phyloP scores from a whole-genome alignment of 768 basidiomycete species.

The Xerocomus potaroensis region DNA sequence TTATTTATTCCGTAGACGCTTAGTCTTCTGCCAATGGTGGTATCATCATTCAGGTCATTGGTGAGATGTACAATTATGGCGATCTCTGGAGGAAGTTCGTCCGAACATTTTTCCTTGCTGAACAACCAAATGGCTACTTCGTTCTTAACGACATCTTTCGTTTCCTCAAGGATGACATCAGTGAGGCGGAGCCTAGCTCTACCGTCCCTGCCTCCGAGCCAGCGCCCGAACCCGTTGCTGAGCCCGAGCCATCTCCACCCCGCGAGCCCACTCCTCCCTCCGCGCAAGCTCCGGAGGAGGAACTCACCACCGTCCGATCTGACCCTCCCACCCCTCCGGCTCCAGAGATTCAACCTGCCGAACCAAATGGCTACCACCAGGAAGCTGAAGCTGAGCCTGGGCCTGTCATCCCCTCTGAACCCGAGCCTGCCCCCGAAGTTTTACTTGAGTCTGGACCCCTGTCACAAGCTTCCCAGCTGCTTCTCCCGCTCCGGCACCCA shows the following conservation, averaged over 20 bases:
- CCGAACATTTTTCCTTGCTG: slow-evolving; percentile 99
- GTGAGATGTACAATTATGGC: slow-evolving; percentile 93
- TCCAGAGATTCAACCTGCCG: slow-evolving; percentile 38
- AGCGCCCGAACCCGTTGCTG: slow-evolving; percentile 25
- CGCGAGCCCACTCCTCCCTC: slow-evolving; percentile 28
- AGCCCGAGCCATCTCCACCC: slow-evolving; percentile 32
- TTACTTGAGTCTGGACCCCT: slow-evolving; percentile 27
- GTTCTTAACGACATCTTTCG: slow-evolving; percentile 99
- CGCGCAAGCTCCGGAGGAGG: slow-evolving; percentile 34
- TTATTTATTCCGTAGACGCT: slow-evolving; percentile 97
- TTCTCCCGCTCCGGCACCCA: slow-evolving; percentile 28
- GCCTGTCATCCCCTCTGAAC: too few species aligned
- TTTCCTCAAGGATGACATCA: slow-evolving; percentile 86
- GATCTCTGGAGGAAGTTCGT: slow-evolving; percentile 98
- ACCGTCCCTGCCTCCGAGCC: slow-evolving; percentile 32
- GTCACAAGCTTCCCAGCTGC: slow-evolving; percentile 12
- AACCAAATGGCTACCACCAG: slow-evolving; percentile 39
- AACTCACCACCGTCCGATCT: slow-evolving; percentile 36
- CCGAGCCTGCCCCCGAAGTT: slow-evolving; percentile 24
- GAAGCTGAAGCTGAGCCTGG: too few species aligned
- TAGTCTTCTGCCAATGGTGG: slow-evolving; percentile 93
- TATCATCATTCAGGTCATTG: slow-evolving; percentile 98
- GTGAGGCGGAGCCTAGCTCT: slow-evolving; percentile 40
- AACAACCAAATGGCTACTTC: slow-evolving; percentile 98
- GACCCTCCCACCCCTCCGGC: slow-evolving; percentile 31